Evolutionary conservation across 2,329 filamentous ascomycete species (phyloP).

Genomic region (Gaeumannomyces sp.): DNA sequence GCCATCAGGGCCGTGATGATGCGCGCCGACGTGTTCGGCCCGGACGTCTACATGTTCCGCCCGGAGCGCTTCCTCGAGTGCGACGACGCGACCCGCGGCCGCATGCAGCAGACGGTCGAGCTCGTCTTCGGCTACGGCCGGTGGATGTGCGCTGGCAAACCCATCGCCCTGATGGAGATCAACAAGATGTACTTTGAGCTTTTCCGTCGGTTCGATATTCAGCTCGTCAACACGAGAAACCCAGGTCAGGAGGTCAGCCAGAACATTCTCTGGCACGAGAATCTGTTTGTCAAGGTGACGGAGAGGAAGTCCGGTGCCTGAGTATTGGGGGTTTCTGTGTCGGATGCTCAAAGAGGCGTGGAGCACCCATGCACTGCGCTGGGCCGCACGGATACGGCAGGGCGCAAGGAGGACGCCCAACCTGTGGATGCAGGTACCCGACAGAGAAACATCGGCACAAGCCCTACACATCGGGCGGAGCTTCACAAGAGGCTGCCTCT

Average conservation of each 20-base stretch:
- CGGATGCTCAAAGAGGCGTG: no score
- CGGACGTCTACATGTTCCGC: conserved; percentile 34
- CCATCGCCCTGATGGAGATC: conserved; percentile 36
- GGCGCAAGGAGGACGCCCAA: no score
- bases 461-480: no score
- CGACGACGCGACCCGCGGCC: conserved; percentile 22
- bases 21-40: conserved; percentile 28
- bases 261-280: not conserved
- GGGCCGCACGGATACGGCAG: no score
- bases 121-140: conserved; percentile 37
- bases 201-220: conserved; percentile 1
- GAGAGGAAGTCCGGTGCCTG: not conserved
- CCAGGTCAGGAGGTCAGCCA: not conserved
- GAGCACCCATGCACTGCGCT: no score
- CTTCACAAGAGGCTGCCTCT: no score
- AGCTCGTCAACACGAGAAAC: not conserved
- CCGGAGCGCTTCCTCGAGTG: conserved; percentile 41
- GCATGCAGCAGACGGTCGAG: conserved; percentile 32
- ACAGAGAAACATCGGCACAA: no score
- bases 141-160: conserved; percentile 38
- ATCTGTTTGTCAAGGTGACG: not conserved
- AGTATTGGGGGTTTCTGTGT: not conserved
- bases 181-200: conserved; percentile 29
- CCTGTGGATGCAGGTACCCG: no score
- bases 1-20: conserved; percentile 21